phyloP scores from a whole-genome alignment of 1,139 yeast species.

The Lizanozyma gosingica region DNA sequence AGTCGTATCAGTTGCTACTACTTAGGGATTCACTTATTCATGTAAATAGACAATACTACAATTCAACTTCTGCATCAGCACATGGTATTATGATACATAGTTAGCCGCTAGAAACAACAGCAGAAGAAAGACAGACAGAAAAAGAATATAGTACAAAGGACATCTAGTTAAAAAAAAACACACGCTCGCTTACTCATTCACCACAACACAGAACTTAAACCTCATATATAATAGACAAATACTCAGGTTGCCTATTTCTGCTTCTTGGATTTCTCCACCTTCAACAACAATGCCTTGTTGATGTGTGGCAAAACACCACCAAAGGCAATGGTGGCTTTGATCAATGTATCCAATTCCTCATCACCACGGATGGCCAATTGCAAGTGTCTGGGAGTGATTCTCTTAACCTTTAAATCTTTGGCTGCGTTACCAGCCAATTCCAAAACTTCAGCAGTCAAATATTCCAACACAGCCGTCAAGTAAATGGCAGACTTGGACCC shows the following conservation, averaged over 20 bases:
- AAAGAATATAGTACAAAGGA: not conserved
- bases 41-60: not conserved
- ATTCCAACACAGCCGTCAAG: slow-evolving; percentile 93
- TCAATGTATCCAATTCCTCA: slow-evolving; percentile 93
- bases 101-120: not conserved
- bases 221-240: slow-evolving; percentile 6
- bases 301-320: slow-evolving; percentile 99
- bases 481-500: slow-evolving; percentile 98
- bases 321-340: slow-evolving; percentile 95
- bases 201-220: too few relatives aligned
- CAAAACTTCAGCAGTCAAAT: slow-evolving; percentile 94
- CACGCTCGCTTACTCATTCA: too few relatives aligned
- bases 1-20: too few relatives aligned
- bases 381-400: slow-evolving; percentile 98
- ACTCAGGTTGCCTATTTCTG: slow-evolving; percentile 15
- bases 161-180: not conserved
- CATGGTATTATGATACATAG: not conserved
- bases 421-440: slow-evolving; percentile 99
- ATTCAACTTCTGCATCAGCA: not conserved
- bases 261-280: slow-evolving; percentile 80
- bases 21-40: not conserved
- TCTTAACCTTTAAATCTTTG: slow-evolving; percentile 93
- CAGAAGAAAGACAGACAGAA: not conserved
- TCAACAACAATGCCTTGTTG: slow-evolving; percentile 85
- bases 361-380: slow-evolving; percentile 99